These are phyloP conservation scores for Pseudofabraea citricarpa DNA, from an alignment of 2,329 filamentous ascomycete genomes.

Conservation along the genomic window DNA sequence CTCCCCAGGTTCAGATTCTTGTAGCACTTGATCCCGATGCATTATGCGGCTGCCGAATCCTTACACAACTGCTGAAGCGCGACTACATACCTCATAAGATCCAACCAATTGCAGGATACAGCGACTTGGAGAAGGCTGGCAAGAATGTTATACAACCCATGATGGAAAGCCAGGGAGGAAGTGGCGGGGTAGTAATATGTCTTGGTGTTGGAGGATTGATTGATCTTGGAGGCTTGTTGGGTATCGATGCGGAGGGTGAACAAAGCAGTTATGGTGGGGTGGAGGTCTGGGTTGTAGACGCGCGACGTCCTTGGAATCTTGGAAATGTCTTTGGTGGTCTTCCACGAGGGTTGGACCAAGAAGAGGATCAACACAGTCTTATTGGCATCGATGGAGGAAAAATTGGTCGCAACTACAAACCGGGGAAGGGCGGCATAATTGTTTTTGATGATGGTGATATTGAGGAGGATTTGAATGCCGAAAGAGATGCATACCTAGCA, in stretches of 20 bases:
- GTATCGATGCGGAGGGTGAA: conserved; percentile 64
- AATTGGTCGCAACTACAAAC: conserved; percentile 66
- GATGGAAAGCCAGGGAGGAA: conserved; percentile 79
- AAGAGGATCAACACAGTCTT: conserved; percentile 39
- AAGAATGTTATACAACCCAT: conserved; percentile 77
- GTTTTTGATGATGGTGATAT: conserved; percentile 97
- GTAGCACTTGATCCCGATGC: conserved; percentile 93
- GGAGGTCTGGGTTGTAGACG: conserved; percentile 91
- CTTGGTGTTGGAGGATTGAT: conserved; percentile 89
- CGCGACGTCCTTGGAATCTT: conserved; percentile 90
- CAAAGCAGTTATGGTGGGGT: conserved; percentile 71
- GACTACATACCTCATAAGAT: conserved; percentile 98
- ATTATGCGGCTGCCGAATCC: conserved; percentile 89
- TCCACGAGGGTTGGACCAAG: conserved; percentile 41
- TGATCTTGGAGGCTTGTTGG: conserved; percentile 76
- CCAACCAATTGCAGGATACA: conserved; percentile 89
- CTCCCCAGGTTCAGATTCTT: conserved; percentile 84
- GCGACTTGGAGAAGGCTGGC: conserved; percentile 76
- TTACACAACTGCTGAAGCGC: conserved; percentile 88
- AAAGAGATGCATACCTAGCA: conserved; percentile 80
- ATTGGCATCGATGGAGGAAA: conserved; percentile 70
- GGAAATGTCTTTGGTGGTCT: conserved; percentile 85
- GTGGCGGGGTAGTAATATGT: conserved; percentile 85
- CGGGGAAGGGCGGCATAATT: conserved; percentile 80
- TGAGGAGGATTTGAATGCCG: conserved; percentile 68